Base-by-base conservation (phyloP, 2,329 filamentous ascomycete species). In the Clarireedia monteithiana region DNA sequence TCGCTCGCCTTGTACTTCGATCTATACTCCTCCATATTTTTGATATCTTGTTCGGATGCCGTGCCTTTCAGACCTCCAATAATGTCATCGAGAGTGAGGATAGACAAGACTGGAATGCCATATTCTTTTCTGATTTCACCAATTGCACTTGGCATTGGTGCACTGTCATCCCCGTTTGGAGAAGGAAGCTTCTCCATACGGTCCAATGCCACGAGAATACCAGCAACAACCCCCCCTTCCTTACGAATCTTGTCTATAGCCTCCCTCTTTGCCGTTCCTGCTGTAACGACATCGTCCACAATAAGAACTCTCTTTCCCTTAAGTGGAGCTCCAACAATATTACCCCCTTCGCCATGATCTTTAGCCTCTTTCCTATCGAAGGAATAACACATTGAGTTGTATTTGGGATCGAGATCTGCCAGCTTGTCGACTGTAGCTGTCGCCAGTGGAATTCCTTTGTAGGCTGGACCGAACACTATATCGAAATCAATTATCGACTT, bases 291-390 rank as follows among this genome's bases (percentile, higher is more conserved):
- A 73, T 97, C 94, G 76, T 99, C 94, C 42, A 99, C 86, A 64
- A 99, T 88, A 36, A 99, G 78, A 15, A 96, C 84, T 59, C 81
- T 83, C 80, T 94, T 91, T 53, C 89, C 91, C 73, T 88, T 87
- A 52, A 97, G 76, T 6, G 86, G 80, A 27, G 90, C 88, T 10
- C 94, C 94, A 14, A 97, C 91, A 66, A 97, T 95, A 70, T 83
- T 88, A 45, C 94, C 92, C 36, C 92, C 92, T 74, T 99, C 94
- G 46, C 94, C 92, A 71, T 97, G 92, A 68, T 90, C 88, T 77
- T 97, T 97, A 67, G 86, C 88, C 75, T 97, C 94, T 75, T 97
- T 97, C 68, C 94, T 84, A 74, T 97, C 95, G 75, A 95, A 97
- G 36, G 85, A 86, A 75, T 96, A 97, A 68, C 85, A 89, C 56